phyloP scores from a whole-genome alignment of 1,284 basidiomycete species.

The Ceratorhiza oryzae-sativae region DNA sequence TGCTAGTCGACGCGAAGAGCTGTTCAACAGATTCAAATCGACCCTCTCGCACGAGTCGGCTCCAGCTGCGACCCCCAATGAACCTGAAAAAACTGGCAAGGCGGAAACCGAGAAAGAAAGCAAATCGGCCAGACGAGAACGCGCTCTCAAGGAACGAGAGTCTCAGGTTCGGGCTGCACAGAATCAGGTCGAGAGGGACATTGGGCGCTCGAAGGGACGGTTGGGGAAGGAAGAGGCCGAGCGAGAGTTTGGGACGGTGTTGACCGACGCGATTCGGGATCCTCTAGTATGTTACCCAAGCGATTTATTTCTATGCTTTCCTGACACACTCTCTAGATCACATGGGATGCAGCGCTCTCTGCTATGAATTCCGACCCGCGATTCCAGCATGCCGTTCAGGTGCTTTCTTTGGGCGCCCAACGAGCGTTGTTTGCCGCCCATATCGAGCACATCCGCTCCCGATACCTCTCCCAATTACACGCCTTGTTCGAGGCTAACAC shows the following conservation, averaged over 20 bases:
- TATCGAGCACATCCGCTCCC: conserved; percentile 68
- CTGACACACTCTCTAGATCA: conserved; percentile 46
- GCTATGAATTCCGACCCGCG: conserved; percentile 79
- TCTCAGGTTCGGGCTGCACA: conserved; percentile 84
- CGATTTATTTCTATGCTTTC: background rate
- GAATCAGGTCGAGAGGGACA: conserved; percentile 73
- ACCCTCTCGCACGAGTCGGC: background rate
- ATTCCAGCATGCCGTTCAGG: conserved; percentile 65
- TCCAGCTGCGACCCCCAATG: background rate
- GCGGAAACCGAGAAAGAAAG: conserved; percentile 52
- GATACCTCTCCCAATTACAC: conserved; percentile 71
- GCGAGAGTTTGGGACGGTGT: conserved; percentile 78
- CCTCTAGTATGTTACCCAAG: conserved; percentile 72
- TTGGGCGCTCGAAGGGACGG: conserved; percentile 70
- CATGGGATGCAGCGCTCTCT: conserved; percentile 67
- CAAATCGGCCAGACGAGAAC: conserved; percentile 53
- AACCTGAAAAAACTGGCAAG: conserved; percentile 49
- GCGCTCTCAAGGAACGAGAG: conserved; percentile 72
- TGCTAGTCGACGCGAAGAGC: conserved; percentile 85
- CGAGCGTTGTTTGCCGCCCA: conserved; percentile 78
- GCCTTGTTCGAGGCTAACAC: conserved; percentile 75
- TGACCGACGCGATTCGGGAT: conserved; percentile 88
- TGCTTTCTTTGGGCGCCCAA: conserved; percentile 58
- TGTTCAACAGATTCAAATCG: conserved; percentile 73
- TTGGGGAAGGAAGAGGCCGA: conserved; percentile 84